phyloP scores from a whole-genome alignment of 768 basidiomycete species.

The Mycena haematopus region DNA sequence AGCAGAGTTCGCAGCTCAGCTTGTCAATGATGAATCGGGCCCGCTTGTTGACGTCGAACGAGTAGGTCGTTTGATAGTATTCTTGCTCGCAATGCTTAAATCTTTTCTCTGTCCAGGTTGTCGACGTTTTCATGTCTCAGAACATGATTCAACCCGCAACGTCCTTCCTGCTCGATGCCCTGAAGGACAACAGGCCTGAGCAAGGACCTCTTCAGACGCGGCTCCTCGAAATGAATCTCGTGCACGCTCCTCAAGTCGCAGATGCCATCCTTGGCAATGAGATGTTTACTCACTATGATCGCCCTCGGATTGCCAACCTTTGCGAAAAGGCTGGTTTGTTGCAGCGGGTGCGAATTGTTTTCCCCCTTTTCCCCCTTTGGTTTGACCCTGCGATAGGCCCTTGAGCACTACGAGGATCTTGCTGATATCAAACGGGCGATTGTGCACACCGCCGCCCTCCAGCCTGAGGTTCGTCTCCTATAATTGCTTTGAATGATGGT shows the following conservation, averaged over 20 bases:
- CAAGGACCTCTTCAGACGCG: slow-evolving; percentile 96
- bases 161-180: slow-evolving; percentile 94
- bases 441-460: slow-evolving; percentile 87
- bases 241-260: slow-evolving; percentile 97
- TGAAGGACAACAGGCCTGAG: slow-evolving; percentile 98
- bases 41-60: slow-evolving; percentile 93
- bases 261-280: slow-evolving; percentile 99
- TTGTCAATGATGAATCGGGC: slow-evolving; percentile 92
- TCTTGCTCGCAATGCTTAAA: slow-evolving; percentile 14
- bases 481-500: background rate
- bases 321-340: slow-evolving; percentile 98
- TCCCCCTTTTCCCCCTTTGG: slow-evolving; percentile 1
- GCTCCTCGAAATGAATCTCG: slow-evolving; percentile 95
- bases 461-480: slow-evolving; percentile 69
- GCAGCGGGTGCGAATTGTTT: slow-evolving; percentile 71
- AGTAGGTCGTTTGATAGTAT: slow-evolving; percentile 47
- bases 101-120: slow-evolving; percentile 58
- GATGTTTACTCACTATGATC: slow-evolving; percentile 97
- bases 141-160: slow-evolving; percentile 99
- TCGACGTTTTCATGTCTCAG: slow-evolving; percentile 99
- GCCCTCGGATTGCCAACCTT: slow-evolving; percentile 94
- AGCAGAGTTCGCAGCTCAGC: slow-evolving; percentile 94
- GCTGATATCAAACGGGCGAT: slow-evolving; percentile 99
- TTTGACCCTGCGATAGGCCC: slow-evolving; percentile 63
- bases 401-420: slow-evolving; percentile 98